These are phyloP conservation scores for Penicillium sp. DNA, from an alignment of 2,329 filamentous ascomycete species.

Conservation along the genomic window DNA sequence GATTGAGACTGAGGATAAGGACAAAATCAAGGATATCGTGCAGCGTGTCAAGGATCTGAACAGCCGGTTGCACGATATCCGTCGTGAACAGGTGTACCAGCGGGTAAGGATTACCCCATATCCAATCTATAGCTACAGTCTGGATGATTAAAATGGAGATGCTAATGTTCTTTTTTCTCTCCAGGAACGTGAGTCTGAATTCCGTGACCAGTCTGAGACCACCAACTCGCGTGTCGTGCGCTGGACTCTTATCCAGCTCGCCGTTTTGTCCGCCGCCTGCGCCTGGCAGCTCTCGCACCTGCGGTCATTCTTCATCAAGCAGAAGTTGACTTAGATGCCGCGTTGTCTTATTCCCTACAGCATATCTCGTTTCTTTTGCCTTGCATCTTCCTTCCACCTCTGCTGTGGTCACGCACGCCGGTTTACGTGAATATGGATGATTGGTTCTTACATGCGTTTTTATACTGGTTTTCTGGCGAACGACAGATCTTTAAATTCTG, in stretches of 20 bases:
- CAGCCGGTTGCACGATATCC: constrained; percentile 79
- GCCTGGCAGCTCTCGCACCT: constrained; percentile 97
- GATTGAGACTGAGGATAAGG: constrained; percentile 91
- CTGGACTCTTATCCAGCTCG: constrained; percentile 89
- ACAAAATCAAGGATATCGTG: constrained; percentile 86
- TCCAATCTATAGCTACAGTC: not conserved
- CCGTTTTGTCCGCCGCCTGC: constrained; percentile 81
- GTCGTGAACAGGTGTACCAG: constrained; percentile 95
- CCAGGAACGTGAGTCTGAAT: constrained; percentile 94
- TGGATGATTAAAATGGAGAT: not conserved
- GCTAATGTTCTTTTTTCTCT: not conserved
- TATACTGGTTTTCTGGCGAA: constrained; percentile 2
- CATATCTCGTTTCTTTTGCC: constrained; percentile 13
- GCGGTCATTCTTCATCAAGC: constrained; percentile 98
- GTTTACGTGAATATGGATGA: constrained; percentile 18
- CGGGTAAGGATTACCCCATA: constrained; percentile 58
- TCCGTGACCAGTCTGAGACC: constrained; percentile 92
- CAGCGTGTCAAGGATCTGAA: constrained; percentile 88
- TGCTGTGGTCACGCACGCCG: constrained; percentile 12
- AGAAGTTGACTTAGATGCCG: constrained; percentile 80
- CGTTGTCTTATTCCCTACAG: constrained; percentile 16
- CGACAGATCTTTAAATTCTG: not conserved
- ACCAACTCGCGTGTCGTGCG: constrained; percentile 90
- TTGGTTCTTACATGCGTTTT: constrained; percentile 8
- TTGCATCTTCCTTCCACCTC: constrained; percentile 23